phyloP scores from a whole-genome alignment of 2,329 filamentous ascomycete species.

The Cordyceps cateniannulata region DNA sequence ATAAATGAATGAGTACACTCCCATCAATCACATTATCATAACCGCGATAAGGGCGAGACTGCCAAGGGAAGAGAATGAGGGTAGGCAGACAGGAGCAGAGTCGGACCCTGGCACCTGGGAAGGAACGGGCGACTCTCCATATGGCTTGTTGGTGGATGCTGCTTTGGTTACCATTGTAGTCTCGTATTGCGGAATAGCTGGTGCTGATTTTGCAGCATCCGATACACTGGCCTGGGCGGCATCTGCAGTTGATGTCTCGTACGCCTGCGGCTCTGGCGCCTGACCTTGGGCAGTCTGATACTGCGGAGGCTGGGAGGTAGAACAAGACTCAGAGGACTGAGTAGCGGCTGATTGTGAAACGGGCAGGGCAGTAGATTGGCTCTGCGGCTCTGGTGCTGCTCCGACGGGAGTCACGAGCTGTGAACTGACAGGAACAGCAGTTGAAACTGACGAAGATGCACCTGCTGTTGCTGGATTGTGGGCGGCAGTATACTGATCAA shows the following conservation, averaged over 20 bases:
- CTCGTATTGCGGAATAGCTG: conserved; percentile 17
- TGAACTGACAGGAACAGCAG: conserved; percentile 4
- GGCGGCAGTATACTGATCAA: conserved; percentile 13
- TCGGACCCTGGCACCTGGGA: conserved; percentile 23
- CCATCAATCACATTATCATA: conserved; percentile 19
- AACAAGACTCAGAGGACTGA: conserved; percentile 1
- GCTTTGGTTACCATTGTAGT: conserved; percentile 20
- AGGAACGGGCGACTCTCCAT: conserved; percentile 19
- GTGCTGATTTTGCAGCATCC: background rate
- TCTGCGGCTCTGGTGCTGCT: conserved; percentile 4
- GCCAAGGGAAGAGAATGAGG: conserved; percentile 19
- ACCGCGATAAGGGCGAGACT: conserved; percentile 22
- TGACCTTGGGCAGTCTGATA: conserved; percentile 10
- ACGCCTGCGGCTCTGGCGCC: conserved; percentile 15
- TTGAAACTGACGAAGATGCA: conserved; percentile 9
- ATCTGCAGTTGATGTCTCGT: conserved; percentile 13
- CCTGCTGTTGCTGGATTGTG: background rate
- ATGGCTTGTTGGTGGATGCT: conserved; percentile 15
- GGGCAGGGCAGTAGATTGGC: background rate
- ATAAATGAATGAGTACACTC: conserved; percentile 4
- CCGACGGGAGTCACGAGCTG: conserved; percentile 5
- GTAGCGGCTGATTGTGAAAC: conserved; percentile 2
- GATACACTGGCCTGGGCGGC: conserved; percentile 10
- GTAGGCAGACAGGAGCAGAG: conserved; percentile 18
- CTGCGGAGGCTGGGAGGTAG: background rate